A percentile compares a stretch with the other conserved stretches of the same genome.
phyloP scores from a whole-genome alignment of 768 basidiomycete genomes.

The Amanita molliuscula region DNA sequence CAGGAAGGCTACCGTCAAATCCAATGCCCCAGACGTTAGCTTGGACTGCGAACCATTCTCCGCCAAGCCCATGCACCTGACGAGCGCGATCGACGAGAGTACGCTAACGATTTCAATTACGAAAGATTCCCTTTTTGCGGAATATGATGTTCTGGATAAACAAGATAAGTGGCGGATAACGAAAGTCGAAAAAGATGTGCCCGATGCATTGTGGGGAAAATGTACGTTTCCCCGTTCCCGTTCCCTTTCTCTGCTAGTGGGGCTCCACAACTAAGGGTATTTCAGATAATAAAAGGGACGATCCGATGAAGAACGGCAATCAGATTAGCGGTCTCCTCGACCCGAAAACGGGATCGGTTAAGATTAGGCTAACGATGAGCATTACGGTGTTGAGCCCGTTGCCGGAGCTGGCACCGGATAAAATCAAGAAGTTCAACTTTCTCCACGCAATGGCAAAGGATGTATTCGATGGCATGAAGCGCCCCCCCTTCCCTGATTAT shows the following conservation, averaged over 20 bases:
- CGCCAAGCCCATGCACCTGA: not conserved
- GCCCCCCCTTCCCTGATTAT: not conserved
- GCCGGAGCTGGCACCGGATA: not conserved
- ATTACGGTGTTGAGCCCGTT: not conserved
- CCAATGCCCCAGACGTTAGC: not conserved
- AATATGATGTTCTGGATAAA: not conserved
- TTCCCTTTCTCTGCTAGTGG: not conserved
- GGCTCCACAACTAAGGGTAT: not conserved
- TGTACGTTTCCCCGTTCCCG: not conserved
- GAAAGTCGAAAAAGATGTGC: not conserved
- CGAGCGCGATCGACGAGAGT: not conserved
- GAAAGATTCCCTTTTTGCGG: not conserved
- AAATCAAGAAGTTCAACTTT: not conserved
- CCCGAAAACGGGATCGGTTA: not conserved
- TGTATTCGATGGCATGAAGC: not conserved
- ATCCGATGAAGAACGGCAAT: not conserved
- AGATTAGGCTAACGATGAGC: not conserved
- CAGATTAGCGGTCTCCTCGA: not conserved
- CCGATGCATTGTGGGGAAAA: not conserved
- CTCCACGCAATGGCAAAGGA: not conserved
- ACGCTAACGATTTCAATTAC: not conserved
- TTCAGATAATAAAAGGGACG: not conserved
- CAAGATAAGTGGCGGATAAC: not conserved
- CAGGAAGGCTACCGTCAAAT: not conserved
- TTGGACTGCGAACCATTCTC: not conserved